Percentiles rank a stretch among this genome's conserved stretches.
Evolutionary conservation across 1,284 basidiomycete genomes (phyloP).

Genomic region (Heliocybe sulcata): DNA sequence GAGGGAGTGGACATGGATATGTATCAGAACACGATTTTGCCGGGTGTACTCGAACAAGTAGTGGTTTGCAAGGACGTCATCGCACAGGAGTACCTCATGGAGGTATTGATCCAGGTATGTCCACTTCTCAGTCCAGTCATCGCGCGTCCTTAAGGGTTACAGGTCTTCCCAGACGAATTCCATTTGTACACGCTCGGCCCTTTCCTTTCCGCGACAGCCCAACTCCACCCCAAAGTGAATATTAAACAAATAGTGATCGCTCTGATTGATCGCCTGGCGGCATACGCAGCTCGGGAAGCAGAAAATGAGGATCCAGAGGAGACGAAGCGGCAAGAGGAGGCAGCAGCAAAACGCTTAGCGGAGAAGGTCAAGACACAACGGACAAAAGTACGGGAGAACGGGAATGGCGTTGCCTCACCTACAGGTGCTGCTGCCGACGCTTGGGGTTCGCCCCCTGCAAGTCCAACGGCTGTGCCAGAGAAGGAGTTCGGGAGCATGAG

Average conservation of each 20-base stretch:
- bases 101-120: conserved; percentile 89
- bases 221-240: conserved; percentile 92
- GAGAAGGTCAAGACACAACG: conserved; percentile 80
- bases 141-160: conserved; percentile 2
- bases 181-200: conserved; percentile 89
- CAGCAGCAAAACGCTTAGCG: conserved; percentile 77
- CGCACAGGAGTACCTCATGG: conserved; percentile 97
- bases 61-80: conserved; percentile 97
- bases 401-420: conserved; percentile 11
- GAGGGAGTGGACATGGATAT: conserved; percentile 91
- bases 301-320: conserved; percentile 92
- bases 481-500: conserved; percentile 18
- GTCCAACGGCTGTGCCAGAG: conserved; percentile 16
- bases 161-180: conserved; percentile 97
- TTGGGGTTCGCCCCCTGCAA: conserved; percentile 19
- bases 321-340: conserved; percentile 85
- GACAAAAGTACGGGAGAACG: conserved; percentile 48
- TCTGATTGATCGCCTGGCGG: conserved; percentile 89
- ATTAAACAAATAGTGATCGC: conserved; percentile 97
- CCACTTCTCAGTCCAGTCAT: not conserved
- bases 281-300: conserved; percentile 89
- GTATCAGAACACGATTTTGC: conserved; percentile 81
- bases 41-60: conserved; percentile 88
- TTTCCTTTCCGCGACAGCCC: conserved; percentile 90
- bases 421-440: conserved; percentile 15